Evolutionary conservation across 257 asterid species (phyloP).

Genomic region (Fraxinus pennsylvanica): DNA sequence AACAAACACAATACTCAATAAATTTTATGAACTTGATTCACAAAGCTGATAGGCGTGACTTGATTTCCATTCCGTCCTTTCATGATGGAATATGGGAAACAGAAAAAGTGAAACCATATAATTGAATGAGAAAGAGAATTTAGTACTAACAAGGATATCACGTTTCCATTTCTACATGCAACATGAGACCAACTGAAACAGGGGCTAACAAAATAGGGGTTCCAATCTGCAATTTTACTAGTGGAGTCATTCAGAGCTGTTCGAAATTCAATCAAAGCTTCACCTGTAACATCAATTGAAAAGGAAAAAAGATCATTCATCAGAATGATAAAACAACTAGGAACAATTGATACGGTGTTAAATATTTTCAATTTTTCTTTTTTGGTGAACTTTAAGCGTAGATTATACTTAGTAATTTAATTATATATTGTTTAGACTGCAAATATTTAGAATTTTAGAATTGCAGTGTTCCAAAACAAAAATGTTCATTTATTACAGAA

Average conservation of each 20-base stretch:
- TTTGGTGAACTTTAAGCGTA: background rate
- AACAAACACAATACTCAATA: background rate
- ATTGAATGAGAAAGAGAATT: background rate
- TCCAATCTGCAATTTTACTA: slow-evolving; percentile 60
- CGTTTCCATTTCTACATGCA: slow-evolving; percentile 67
- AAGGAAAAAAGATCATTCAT: background rate
- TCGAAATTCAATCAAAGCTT: slow-evolving; percentile 58
- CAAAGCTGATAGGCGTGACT: background rate
- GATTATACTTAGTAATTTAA: background rate
- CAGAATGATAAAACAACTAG: background rate
- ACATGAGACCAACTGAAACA: slow-evolving; percentile 88
- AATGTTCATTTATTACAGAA: background rate
- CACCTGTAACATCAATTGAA: slow-evolving; percentile 49
- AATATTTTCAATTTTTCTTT: background rate
- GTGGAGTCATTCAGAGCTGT: slow-evolving; percentile 63
- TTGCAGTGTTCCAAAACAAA: background rate
- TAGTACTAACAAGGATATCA: slow-evolving; percentile 65
- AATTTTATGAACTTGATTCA: background rate
- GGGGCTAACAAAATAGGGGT: slow-evolving; percentile 68
- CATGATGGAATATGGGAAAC: background rate
- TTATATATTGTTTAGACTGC: background rate
- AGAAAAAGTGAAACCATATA: background rate
- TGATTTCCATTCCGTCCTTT: background rate
- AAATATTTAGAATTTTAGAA: background rate
- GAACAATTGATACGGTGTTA: background rate